Percentiles rank a stretch among this genome's conserved stretches.
Evolutionary conservation across 768 basidiomycete genomes (phyloP).

Genomic region (Plicaturopsis crispa): DNA sequence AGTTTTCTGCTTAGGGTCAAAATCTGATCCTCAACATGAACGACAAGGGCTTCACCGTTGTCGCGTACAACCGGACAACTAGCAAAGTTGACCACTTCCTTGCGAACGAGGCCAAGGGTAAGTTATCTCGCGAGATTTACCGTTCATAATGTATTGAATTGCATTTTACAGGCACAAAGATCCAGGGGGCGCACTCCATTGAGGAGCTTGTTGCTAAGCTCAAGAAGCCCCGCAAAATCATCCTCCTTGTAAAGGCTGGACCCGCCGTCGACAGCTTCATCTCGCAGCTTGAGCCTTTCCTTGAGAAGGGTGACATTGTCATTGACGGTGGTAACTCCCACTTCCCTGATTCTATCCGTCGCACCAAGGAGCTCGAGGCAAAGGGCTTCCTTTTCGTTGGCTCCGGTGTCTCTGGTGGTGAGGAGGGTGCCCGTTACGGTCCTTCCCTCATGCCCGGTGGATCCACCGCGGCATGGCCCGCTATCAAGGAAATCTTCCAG

Average conservation of each 20-base stretch:
- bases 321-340: conserved; percentile 99
- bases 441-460: conserved; percentile 99
- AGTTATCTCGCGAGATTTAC: conserved; percentile 11
- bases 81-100: conserved; percentile 96
- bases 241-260: conserved; percentile 98
- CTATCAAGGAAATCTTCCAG: conserved; percentile 98
- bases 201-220: conserved; percentile 89
- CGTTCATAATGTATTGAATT: conserved; percentile 12
- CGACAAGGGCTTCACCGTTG: conserved; percentile 97
- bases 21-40: conserved; percentile 99
- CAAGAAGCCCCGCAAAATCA: conserved; percentile 92
- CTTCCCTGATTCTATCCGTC: conserved; percentile 97
- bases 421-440: conserved; percentile 95
- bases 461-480: conserved; percentile 87
- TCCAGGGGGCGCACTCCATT: conserved; percentile 92
- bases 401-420: conserved; percentile 98
- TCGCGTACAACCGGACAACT: conserved; percentile 95
- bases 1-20: conserved; percentile 60
- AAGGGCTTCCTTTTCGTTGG: conserved; percentile 98
- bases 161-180: conserved; percentile 68
- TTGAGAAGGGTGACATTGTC: conserved; percentile 96
- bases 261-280: conserved; percentile 96
- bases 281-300: conserved; percentile 75
- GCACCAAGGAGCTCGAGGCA: conserved; percentile 83
- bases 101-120: conserved; percentile 96